Evolutionary conservation across 305 asterid species (phyloP).

Genomic region (Fraxinus ornus): DNA sequence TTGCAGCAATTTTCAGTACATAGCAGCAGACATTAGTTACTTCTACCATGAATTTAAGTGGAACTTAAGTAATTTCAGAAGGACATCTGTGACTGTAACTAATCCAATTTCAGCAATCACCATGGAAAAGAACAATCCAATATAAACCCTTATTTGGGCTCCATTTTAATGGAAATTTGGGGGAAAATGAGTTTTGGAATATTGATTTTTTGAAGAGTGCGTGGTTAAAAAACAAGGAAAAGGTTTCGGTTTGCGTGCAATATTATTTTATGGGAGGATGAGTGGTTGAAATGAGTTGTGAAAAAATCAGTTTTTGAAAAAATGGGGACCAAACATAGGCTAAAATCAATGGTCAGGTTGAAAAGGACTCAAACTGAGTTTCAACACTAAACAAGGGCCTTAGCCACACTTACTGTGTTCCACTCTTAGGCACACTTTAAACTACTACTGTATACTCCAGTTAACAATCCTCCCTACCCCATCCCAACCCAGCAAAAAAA

Average conservation of each 20-base stretch:
- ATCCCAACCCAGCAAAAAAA: background rate
- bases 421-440: background rate
- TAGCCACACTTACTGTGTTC: background rate
- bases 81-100: background rate
- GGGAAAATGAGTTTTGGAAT: too few species aligned
- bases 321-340: too few species aligned
- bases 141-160: too few species aligned
- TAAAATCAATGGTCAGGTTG: background rate
- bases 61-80: background rate
- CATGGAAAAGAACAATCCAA: background rate
- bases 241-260: too few species aligned
- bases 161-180: too few species aligned
- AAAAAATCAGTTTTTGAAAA: too few species aligned
- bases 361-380: background rate
- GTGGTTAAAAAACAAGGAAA: too few species aligned
- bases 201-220: too few species aligned
- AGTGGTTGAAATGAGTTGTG: too few species aligned
- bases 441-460: background rate
- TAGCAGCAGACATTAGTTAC: background rate
- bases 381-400: background rate
- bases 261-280: too few species aligned
- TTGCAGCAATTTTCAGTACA: background rate
- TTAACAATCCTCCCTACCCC: background rate
- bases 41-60: background rate
- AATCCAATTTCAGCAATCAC: background rate